phyloP scores from a whole-genome alignment of 1,284 basidiomycete genomes.

The Ceratobasidium sp. region DNA sequence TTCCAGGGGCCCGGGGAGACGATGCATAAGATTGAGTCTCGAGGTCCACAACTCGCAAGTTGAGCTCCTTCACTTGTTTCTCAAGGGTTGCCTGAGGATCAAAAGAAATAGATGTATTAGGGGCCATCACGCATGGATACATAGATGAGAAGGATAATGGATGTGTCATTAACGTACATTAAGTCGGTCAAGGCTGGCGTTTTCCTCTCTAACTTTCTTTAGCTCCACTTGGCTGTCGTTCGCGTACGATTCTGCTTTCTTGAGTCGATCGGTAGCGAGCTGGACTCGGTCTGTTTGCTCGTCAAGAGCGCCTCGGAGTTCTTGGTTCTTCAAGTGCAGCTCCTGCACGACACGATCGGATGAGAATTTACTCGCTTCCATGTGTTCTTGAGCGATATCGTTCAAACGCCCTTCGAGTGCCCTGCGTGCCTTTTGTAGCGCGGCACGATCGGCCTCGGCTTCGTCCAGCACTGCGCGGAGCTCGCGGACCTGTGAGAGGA shows the following conservation, averaged over 20 bases:
- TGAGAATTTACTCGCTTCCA: constrained; percentile 72
- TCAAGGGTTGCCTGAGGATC: constrained; percentile 71
- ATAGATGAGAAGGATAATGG: constrained; percentile 3
- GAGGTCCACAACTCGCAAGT: constrained; percentile 79
- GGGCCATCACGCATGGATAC: constrained; percentile 4
- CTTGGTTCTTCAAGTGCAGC: constrained; percentile 78
- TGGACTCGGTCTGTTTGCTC: constrained; percentile 76
- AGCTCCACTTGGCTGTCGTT: constrained; percentile 78
- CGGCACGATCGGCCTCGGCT: constrained; percentile 77
- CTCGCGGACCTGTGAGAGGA: constrained; percentile 86
- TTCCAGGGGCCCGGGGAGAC: constrained; percentile 61
- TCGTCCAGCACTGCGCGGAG: constrained; percentile 81
- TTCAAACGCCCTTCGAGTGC: constrained; percentile 81
- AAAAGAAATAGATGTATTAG: constrained; percentile 20
- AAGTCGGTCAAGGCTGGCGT: constrained; percentile 75
- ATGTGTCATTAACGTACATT: constrained; percentile 62
- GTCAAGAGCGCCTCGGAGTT: constrained; percentile 77
- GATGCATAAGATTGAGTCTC: constrained; percentile 77
- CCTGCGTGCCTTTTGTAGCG: constrained; percentile 83
- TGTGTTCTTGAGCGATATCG: constrained; percentile 76
- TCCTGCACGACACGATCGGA: constrained; percentile 78
- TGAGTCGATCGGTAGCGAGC: constrained; percentile 77
- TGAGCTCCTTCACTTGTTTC: constrained; percentile 82
- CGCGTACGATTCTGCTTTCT: constrained; percentile 77
- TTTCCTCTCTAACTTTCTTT: constrained; percentile 75